Evolutionary conservation across 345 rosid species (phyloP), one percentile per base, ranked within the genome.

Genomic region (Isatis tinctoria): DNA sequence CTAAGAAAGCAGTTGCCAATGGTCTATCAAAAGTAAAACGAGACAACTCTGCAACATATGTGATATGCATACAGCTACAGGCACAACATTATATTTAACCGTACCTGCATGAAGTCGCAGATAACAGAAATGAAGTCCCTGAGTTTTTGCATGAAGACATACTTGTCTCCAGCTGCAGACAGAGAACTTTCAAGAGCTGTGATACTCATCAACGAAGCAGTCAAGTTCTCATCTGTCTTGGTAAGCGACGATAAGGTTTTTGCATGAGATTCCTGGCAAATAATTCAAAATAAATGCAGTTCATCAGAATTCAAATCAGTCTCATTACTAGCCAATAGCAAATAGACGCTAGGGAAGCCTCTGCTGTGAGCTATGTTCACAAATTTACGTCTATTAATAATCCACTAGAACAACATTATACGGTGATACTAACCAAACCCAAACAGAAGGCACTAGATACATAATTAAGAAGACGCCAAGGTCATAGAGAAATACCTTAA

Each of bases 81-180:
- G n/a, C 61, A 24, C 59, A 51, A 75, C 78, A 79, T 73, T 20
- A 83, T 70, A 82, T 75, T 36, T 81, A 74, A 43, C 67, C 90
- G 53, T 92, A 95, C 98, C 98, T 95, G 93, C 92, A 95, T 85
- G 83, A 95, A 92, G 78, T 90, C 94, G 82, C 97, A 92, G 82
- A 90, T 75, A 84, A 87, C 91, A 85, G 99, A 88, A 83, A 95
- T 81, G 83, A 85, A 95, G 88, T 88, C 85, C 83, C 96, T 96
- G 78, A 95, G 92, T 87, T 90, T 90, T 87, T 95, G 98, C 99
- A 90, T 87, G 89, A 90, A 95, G 82, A 95, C 84, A 92, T 84
- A 95, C 97, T 88, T 92, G 89, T 95, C 98, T 83, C 92, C 92
- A 67, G 98, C 97, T 51, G 90, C 94, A 75, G 91, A 70, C 48